Conservation (phyloP, 495 filamentous ascomycete genomes). For the Penicillium odoratum region DNA sequence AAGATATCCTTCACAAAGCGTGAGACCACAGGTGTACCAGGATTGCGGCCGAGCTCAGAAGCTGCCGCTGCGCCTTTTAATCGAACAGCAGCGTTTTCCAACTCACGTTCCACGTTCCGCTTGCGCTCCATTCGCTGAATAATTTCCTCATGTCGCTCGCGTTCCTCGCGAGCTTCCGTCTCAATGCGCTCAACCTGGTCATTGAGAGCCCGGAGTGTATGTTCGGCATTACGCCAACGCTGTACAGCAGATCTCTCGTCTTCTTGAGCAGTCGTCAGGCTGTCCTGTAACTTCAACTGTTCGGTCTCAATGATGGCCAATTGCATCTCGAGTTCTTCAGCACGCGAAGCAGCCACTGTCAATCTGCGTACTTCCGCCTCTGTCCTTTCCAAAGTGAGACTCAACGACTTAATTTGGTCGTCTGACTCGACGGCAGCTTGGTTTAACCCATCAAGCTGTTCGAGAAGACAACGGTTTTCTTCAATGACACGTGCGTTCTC, state of each 20-base stretch:
- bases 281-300: conserved; percentile 67
- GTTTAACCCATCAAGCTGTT: conserved; percentile 82
- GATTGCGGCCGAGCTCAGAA: conserved; percentile 56
- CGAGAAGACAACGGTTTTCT: conserved; percentile 75
- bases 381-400: conserved; percentile 70
- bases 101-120: conserved; percentile 69
- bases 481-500: conserved; percentile 71
- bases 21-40: conserved; percentile 70
- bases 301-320: conserved; percentile 76
- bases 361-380: conserved; percentile 74
- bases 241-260: conserved; percentile 73
- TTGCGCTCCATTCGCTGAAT: conserved; percentile 78
- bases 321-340: conserved; percentile 75
- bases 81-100: conserved; percentile 72
- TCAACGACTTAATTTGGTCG: conserved; percentile 66
- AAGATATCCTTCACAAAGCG: conserved; percentile 95
- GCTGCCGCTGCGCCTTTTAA: conserved; percentile 76
- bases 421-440: conserved; percentile 73
- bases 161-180: conserved; percentile 78
- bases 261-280: conserved; percentile 62
- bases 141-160: conserved; percentile 77
- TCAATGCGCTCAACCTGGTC: conserved; percentile 90
- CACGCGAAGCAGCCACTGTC: conserved; percentile 68
- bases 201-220: conserved; percentile 67
- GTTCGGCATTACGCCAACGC: conserved; percentile 81